Evolutionary conservation across 805 yeast genomes (phyloP), one percentile per base, ranked within the genome.

Genomic region (Yamadazyma nakazawae): DNA sequence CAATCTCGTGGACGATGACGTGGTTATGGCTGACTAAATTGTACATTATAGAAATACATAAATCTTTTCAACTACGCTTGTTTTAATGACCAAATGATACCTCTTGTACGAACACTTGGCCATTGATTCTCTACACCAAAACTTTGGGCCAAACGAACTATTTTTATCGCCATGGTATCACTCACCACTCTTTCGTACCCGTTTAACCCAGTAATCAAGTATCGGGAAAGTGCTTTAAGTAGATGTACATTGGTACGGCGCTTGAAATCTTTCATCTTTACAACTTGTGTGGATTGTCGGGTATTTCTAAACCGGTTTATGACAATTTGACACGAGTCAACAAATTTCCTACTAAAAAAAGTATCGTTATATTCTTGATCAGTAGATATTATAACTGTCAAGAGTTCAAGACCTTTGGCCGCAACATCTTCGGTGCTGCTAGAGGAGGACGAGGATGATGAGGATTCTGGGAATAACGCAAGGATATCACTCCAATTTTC

Each of bases 331-430:
- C 81, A 80, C 39, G 80, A 54, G 4, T 76, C 80, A 24, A 68
- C 50, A 45, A 79, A 79, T 44, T 76, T 68, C 21, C 68, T 61
- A 5, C 74, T 59, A 50, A 81, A 60, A 52, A 81, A 82, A 13
- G 70, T 62, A 34, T 79, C 80, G 13, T 68, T 66, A 50, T 63
- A 74, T 32, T 58, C 59, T 6, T 47, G 48, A 44, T 72, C 77
- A 16, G 60, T 60, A 13, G 57, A 46, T 5, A 72, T 34, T 5
- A 70, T 59, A 2, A 48, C 52, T 1, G 58, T 55, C 12, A 61
- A 56, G 14, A 72, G 56, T 37, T 63, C 63, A 37, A 70, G 46
- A 0, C 70, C 54, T 3, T 67, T 66, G 5, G 32, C 34, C 0
- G 53, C 49, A 14, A 63, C 58, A 26, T 38, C 45, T 14, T 42